phyloP scores from a whole-genome alignment of 2,329 filamentous ascomycete species.

The Cercospora sp. region DNA sequence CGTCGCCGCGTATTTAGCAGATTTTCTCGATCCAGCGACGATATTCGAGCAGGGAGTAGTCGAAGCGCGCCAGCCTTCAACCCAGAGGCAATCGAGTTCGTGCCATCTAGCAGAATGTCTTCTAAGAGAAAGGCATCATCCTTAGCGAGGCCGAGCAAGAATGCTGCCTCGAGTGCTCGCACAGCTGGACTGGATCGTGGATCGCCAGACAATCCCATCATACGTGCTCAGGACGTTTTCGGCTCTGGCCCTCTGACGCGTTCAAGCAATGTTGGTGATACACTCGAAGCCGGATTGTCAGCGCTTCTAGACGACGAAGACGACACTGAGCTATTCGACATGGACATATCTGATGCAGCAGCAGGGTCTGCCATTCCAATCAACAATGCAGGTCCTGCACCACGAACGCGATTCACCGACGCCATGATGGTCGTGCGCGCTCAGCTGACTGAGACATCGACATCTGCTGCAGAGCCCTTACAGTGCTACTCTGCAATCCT shows the following conservation, averaged over 20 bases:
- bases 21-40: background rate
- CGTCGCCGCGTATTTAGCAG: slow-evolving; percentile 2
- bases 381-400: background rate
- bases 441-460: slow-evolving; percentile 5
- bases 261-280: background rate
- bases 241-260: slow-evolving; percentile 11
- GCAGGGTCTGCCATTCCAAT: background rate
- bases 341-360: slow-evolving; percentile 11
- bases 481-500: slow-evolving; percentile 26
- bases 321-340: slow-evolving; percentile 14
- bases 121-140: slow-evolving; percentile 35
- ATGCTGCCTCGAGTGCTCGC: slow-evolving; percentile 15
- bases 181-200: background rate
- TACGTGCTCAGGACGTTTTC: slow-evolving; percentile 27
- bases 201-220: slow-evolving; percentile 19
- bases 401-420: slow-evolving; percentile 15
- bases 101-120: slow-evolving; percentile 25
- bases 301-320: slow-evolving; percentile 13
- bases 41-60: background rate
- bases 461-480: slow-evolving; percentile 3
- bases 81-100: slow-evolving; percentile 29
- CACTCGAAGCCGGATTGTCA: background rate
- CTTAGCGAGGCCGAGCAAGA: slow-evolving; percentile 22
- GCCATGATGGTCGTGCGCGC: slow-evolving; percentile 14
- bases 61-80: slow-evolving; percentile 21